Evolutionary conservation across 2,329 filamentous ascomycete genomes (phyloP).

Genomic region (Fusarium transvaalense): DNA sequence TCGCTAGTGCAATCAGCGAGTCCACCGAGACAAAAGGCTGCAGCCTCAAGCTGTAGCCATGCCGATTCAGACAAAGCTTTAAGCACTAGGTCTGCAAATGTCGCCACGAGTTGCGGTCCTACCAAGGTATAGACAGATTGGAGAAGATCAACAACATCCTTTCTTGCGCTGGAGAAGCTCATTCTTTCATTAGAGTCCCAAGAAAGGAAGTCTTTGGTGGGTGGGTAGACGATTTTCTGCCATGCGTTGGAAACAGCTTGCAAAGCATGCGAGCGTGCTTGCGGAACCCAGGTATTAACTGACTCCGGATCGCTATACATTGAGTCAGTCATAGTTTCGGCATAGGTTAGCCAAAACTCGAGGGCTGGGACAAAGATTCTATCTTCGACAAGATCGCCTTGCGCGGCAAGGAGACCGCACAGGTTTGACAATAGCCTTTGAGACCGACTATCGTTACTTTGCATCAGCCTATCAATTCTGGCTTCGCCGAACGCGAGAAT

Average conservation of each 20-base stretch:
- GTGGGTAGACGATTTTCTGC: slow-evolving; percentile 77
- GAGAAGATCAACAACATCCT: slow-evolving; percentile 83
- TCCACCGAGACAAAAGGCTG: slow-evolving; percentile 72
- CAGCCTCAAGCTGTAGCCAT: slow-evolving; percentile 72
- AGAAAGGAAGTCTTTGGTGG: slow-evolving; percentile 65
- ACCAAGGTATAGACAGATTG: slow-evolving; percentile 76
- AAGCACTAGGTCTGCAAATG: slow-evolving; percentile 68
- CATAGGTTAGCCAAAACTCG: slow-evolving; percentile 85
- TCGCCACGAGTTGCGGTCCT: slow-evolving; percentile 66
- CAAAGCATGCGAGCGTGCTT: slow-evolving; percentile 70
- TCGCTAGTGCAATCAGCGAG: slow-evolving; percentile 75
- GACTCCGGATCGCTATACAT: slow-evolving; percentile 64
- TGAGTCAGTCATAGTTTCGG: slow-evolving; percentile 74
- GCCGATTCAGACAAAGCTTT: slow-evolving; percentile 61
- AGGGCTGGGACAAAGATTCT: slow-evolving; percentile 79
- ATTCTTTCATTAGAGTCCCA: slow-evolving; percentile 79
- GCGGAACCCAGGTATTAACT: slow-evolving; percentile 66
- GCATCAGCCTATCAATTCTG: slow-evolving; percentile 70
- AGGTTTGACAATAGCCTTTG: slow-evolving; percentile 68
- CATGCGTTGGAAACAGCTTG: slow-evolving; percentile 75
- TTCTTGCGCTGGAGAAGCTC: slow-evolving; percentile 78
- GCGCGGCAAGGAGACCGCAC: slow-evolving; percentile 73
- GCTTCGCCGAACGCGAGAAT: slow-evolving; percentile 78
- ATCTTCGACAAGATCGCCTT: slow-evolving; percentile 76
- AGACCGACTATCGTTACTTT: slow-evolving; percentile 62